phyloP scores from a whole-genome alignment of 257 asterid species.

The Ballota nigra region DNA sequence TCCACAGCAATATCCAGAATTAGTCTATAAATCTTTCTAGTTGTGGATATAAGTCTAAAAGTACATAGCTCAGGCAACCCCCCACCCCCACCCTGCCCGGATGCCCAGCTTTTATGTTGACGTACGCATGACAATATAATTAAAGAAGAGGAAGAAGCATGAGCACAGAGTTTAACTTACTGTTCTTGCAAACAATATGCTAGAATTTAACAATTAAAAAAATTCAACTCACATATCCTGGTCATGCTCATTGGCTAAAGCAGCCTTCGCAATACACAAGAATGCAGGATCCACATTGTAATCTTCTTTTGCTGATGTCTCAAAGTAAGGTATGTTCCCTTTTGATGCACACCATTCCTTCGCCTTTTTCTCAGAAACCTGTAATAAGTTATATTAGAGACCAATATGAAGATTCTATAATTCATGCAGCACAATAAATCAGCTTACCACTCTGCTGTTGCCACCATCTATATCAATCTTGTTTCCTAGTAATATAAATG shows the following conservation, averaged over 20 bases:
- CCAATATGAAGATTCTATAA: background rate
- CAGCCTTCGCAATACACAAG: conserved; percentile 88
- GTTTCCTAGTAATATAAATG: conserved; percentile 94
- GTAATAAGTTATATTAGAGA: conserved; percentile 24
- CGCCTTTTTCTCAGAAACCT: conserved; percentile 97
- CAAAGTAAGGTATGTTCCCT: conserved; percentile 93
- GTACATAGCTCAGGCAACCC: background rate
- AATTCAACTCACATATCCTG: conserved; percentile 92
- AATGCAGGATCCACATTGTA: conserved; percentile 91
- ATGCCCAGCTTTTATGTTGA: background rate
- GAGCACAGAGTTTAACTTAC: background rate
- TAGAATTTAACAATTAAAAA: background rate
- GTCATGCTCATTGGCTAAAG: conserved; percentile 86
- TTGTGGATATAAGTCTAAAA: background rate
- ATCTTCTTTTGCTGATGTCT: conserved; percentile 99
- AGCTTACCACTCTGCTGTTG: conserved; percentile 93
- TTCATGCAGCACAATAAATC: conserved; percentile 6
- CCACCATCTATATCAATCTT: conserved; percentile 98
- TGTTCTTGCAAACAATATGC: background rate
- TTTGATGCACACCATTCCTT: conserved; percentile 97
- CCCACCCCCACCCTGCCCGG: no score
- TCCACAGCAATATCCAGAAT: background rate
- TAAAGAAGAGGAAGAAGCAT: background rate
- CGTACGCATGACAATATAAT: background rate
- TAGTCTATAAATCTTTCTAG: background rate